Percentiles rank a stretch among this genome's conserved stretches.
phyloP scores from a whole-genome alignment of 495 filamentous ascomycete genomes.

The Ramalina peruviana region DNA sequence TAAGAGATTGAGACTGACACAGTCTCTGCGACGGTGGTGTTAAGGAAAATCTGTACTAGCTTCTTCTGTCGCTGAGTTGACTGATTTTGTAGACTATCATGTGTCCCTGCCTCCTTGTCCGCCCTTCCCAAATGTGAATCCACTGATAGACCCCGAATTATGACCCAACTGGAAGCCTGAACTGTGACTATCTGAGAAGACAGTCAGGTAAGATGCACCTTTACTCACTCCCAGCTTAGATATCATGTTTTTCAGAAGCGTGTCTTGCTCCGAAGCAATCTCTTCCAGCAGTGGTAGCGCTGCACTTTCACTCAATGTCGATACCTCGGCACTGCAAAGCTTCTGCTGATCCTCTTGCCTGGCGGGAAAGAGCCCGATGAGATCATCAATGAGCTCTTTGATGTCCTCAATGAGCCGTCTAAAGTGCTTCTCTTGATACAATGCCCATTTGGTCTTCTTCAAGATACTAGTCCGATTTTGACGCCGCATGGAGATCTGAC shows the following conservation, averaged over 20 bases:
- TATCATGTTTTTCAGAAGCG: constrained; percentile 6
- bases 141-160: constrained; percentile 9
- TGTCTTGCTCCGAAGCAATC: constrained; percentile 13
- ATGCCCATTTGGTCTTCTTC: constrained; percentile 7
- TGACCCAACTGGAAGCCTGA: constrained; percentile 12
- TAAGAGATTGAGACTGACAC: no score
- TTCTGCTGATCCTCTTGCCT: constrained; percentile 10
- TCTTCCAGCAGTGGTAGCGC: not conserved
- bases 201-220: not conserved
- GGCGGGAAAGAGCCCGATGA: constrained; percentile 20
- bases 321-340: constrained; percentile 17
- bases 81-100: no score
- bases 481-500: constrained; percentile 14
- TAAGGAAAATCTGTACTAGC: no score
- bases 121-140: constrained; percentile 1
- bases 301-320: constrained; percentile 8
- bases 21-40: no score
- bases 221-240: not conserved
- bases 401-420: constrained; percentile 18
- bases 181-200: constrained; percentile 7
- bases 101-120: no score
- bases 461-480: constrained; percentile 11
- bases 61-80: no score
- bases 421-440: constrained; percentile 11
- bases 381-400: constrained; percentile 12